These are phyloP conservation scores for Cystobasidium onofrii DNA, from an alignment of 768 basidiomycete genomes.

Conservation along the genomic window DNA sequence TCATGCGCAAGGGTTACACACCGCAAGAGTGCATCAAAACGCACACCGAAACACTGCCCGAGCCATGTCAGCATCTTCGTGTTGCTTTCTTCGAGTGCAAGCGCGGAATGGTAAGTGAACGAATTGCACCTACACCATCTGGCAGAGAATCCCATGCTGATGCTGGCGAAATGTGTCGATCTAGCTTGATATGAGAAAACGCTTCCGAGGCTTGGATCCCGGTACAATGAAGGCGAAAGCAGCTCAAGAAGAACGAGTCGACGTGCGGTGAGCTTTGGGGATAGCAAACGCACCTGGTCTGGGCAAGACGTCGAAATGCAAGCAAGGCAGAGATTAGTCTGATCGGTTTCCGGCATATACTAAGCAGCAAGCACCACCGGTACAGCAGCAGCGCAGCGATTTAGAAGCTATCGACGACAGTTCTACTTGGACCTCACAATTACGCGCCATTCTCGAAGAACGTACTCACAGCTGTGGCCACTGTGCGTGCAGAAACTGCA, in stretches of 20 bases:
- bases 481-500: no score
- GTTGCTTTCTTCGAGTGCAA: slow-evolving; percentile 85
- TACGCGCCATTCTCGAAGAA: no score
- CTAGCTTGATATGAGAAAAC: slow-evolving; percentile 34
- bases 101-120: slow-evolving; percentile 51
- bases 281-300: not conserved
- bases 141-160: no score
- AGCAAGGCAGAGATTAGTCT: no score
- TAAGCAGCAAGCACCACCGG: no score
- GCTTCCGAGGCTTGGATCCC: slow-evolving; percentile 27
- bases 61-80: slow-evolving; percentile 67
- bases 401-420: no score
- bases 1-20: slow-evolving; percentile 64
- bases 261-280: not conserved
- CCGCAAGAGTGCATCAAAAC: slow-evolving; percentile 69
- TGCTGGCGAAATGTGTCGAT: not conserved
- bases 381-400: no score
- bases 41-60: slow-evolving; percentile 67
- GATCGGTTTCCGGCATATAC: no score
- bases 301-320: no score
- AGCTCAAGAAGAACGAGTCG: slow-evolving; percentile 22
- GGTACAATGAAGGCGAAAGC: slow-evolving; percentile 21
- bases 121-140: no score
- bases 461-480: no score
- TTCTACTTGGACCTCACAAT: no score